Conservation (phyloP, 2,329 filamentous ascomycete genomes). For the Alternaria viburni region DNA sequence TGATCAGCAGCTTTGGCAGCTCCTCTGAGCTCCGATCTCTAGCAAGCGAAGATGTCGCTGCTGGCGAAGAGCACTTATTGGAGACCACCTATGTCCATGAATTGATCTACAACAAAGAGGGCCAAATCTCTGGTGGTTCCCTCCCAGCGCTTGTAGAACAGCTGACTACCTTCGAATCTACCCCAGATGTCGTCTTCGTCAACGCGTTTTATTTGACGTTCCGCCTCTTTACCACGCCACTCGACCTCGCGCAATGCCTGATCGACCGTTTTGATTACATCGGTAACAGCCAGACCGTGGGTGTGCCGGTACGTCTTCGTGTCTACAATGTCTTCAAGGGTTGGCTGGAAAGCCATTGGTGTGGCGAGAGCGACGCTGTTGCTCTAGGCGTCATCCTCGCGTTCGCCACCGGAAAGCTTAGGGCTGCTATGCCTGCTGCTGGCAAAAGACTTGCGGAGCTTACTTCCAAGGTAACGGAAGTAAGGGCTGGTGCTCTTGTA, state of each 20-base stretch:
- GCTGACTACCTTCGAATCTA: conserved; percentile 89
- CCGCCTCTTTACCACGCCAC: conserved; percentile 84
- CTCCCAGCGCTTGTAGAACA: conserved; percentile 91
- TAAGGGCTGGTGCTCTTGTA: conserved; percentile 73
- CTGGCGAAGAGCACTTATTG: conserved; percentile 83
- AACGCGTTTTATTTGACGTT: conserved; percentile 97
- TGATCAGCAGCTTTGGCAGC: conserved; percentile 68
- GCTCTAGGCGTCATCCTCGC: conserved; percentile 77
- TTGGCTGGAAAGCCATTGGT: conserved; percentile 97
- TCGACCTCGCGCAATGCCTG: conserved; percentile 79
- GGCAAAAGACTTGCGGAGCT: conserved; percentile 82
- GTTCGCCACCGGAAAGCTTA: conserved; percentile 79
- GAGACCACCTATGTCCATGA: conserved; percentile 92
- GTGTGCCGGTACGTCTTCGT: conserved; percentile 81
- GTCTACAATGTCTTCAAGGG: conserved; percentile 98
- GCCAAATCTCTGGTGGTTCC: conserved; percentile 90
- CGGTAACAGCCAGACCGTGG: conserved; percentile 74
- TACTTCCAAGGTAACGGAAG: conserved; percentile 75
- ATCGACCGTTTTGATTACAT: conserved; percentile 93
- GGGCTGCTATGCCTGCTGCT: conserved; percentile 72
- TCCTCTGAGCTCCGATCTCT: conserved; percentile 67
- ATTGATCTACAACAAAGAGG: conserved; percentile 90
- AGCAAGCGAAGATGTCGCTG: conserved; percentile 76
- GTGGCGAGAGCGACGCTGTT: conserved; percentile 76
- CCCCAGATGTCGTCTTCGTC: conserved; percentile 89